Evolutionary conservation across 768 basidiomycete species (phyloP).

Genomic region (Daedaleopsis sinensis): DNA sequence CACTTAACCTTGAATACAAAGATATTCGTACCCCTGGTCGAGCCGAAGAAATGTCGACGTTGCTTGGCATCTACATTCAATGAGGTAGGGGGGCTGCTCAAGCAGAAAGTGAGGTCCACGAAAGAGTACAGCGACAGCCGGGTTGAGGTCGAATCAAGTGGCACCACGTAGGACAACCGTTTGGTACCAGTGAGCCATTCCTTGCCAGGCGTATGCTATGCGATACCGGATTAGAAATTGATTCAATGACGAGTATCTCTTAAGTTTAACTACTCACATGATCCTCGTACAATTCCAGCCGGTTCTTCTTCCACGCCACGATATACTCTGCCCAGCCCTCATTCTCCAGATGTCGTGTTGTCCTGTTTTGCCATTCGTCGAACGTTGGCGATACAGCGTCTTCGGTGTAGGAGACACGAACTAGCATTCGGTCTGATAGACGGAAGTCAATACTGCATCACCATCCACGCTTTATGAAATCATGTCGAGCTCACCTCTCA

Average conservation of each 20-base stretch:
- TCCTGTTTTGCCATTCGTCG: conserved; percentile 70
- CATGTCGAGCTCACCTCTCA: conserved; percentile 62
- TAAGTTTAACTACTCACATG: conserved; percentile 55
- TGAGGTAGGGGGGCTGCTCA: conserved; percentile 64
- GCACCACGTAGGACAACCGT: conserved; percentile 77
- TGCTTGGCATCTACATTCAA: conserved; percentile 43
- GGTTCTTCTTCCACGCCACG: conserved; percentile 79
- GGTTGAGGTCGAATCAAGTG: conserved; percentile 63
- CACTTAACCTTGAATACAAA: conserved; percentile 86
- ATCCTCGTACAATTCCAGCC: conserved; percentile 84
- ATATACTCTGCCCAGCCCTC: conserved; percentile 83
- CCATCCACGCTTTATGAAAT: background rate
- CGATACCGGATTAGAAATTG: conserved; percentile 6
- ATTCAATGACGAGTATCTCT: background rate
- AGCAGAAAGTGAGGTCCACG: conserved; percentile 81
- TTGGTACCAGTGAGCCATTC: conserved; percentile 75
- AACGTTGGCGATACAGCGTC: conserved; percentile 54
- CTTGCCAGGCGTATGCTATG: conserved; percentile 63
- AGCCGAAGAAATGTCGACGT: conserved; percentile 51
- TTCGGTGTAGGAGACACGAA: conserved; percentile 70
- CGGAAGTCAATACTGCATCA: too few relatives aligned
- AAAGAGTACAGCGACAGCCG: conserved; percentile 86
- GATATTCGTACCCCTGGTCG: conserved; percentile 74
- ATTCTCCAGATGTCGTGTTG: conserved; percentile 57
- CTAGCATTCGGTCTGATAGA: conserved; percentile 82